phyloP scores from a whole-genome alignment of 208 protist genomes.

The Acanthamoeba lugdunensis region DNA sequence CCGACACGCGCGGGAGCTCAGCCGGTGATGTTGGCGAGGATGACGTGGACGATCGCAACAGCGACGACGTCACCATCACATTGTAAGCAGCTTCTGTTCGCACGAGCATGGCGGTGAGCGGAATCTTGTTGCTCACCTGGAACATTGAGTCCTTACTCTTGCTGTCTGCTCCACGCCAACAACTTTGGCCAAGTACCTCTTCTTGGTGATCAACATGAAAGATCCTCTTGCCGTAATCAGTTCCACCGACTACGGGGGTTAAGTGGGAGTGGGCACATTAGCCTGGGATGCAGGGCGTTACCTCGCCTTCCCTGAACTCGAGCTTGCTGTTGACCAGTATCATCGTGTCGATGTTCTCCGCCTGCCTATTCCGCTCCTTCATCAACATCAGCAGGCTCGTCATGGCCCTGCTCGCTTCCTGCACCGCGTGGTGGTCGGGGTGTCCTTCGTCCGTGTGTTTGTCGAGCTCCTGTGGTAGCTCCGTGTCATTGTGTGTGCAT shows the following conservation, averaged over 20 bases:
- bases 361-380: not conserved
- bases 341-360: not conserved
- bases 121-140: not conserved
- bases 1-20: too few relatives aligned
- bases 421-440: not conserved
- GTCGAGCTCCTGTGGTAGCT: not conserved
- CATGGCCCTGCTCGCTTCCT: not conserved
- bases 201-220: not conserved
- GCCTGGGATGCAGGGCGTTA: not conserved
- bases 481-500: too few relatives aligned
- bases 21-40: too few relatives aligned
- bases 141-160: not conserved
- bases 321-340: not conserved
- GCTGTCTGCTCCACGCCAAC: not conserved
- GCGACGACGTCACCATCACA: too few relatives aligned
- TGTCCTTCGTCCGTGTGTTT: not conserved
- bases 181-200: not conserved
- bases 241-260: not conserved
- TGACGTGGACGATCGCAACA: too few relatives aligned
- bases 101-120: not conserved
- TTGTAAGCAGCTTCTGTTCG: too few relatives aligned
- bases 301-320: not conserved
- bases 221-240: not conserved
- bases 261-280: not conserved
- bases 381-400: not conserved